These are phyloP conservation scores for Xylariaceae sp. DNA, from an alignment of 2,329 filamentous ascomycete species.

Conservation along the genomic window DNA sequence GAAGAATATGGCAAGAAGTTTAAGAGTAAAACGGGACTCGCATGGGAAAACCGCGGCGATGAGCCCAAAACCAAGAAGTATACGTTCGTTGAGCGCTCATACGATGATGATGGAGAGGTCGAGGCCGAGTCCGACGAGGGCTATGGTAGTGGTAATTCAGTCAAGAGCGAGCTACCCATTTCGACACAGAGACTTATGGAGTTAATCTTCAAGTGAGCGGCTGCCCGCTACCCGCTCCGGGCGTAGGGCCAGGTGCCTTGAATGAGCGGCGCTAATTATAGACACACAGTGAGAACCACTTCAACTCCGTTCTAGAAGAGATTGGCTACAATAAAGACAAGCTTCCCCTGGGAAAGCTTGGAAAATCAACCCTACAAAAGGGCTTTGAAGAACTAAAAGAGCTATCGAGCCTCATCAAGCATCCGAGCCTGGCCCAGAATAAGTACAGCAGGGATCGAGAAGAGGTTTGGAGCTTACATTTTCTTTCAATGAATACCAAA, in stretches of 20 bases:
- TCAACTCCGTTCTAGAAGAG: conserved; percentile 66
- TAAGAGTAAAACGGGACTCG: conserved; percentile 29
- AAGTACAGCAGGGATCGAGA: conserved; percentile 46
- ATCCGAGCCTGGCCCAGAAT: conserved; percentile 51
- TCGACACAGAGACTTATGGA: conserved; percentile 66
- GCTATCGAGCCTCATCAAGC: conserved; percentile 67
- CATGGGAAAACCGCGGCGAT: conserved; percentile 24
- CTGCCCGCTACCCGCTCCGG: not conserved
- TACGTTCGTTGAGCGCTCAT: conserved; percentile 26
- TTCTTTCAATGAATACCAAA: too few species aligned
- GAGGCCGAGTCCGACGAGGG: conserved; percentile 20
- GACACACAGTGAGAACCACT: conserved; percentile 57
- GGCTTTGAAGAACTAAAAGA: conserved; percentile 79
- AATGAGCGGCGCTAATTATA: not conserved
- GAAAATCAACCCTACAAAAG: conserved; percentile 73
- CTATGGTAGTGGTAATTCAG: conserved; percentile 9
- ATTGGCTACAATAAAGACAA: conserved; percentile 77
- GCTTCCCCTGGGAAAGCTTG: conserved; percentile 79
- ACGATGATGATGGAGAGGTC: conserved; percentile 20
- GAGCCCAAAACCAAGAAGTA: conserved; percentile 30
- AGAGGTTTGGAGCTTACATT: conserved; percentile 28
- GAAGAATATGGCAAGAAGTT: conserved; percentile 26
- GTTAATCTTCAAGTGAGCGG: conserved; percentile 73
- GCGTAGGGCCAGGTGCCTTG: not conserved
- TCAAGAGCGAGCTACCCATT: conserved; percentile 26